Percentiles rank a stretch among this genome's conserved stretches.
Evolutionary conservation across 805 yeast species (phyloP).

Genomic region (Candida glaebosa): DNA sequence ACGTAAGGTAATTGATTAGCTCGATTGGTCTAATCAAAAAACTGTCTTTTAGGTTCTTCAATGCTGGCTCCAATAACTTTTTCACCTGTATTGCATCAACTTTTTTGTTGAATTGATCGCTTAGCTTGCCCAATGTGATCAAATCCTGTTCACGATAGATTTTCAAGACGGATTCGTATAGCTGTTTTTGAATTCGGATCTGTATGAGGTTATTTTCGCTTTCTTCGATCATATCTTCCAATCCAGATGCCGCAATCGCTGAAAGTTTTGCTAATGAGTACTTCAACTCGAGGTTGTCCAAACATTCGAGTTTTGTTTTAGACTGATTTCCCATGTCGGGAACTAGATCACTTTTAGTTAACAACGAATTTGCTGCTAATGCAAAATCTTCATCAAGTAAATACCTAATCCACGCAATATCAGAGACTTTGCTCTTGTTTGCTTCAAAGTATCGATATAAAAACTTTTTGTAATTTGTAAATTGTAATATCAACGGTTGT

Average conservation of each 20-base stretch:
- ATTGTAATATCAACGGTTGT: constrained; percentile 52
- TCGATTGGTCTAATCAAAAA: constrained; percentile 20
- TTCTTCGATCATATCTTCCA: constrained; percentile 29
- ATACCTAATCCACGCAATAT: constrained; percentile 71
- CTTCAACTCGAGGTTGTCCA: constrained; percentile 50
- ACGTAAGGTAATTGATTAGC: constrained; percentile 50
- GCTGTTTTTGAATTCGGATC: constrained; percentile 47
- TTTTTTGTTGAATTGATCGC: neutral
- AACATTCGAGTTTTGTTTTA: constrained; percentile 42
- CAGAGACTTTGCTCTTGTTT: constrained; percentile 38
- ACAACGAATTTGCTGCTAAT: constrained; percentile 48
- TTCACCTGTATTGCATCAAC: constrained; percentile 2
- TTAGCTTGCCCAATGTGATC: constrained; percentile 3
- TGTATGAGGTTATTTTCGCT: constrained; percentile 50
- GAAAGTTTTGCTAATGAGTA: constrained; percentile 72
- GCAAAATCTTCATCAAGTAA: constrained; percentile 48
- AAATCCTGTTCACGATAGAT: constrained; percentile 10
- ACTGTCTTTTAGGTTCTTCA: constrained; percentile 3
- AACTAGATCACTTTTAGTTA: constrained; percentile 8
- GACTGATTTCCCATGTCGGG: constrained; percentile 6
- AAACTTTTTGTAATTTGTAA: constrained; percentile 48
- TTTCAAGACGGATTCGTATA: constrained; percentile 18
- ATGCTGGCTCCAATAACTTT: constrained; percentile 1
- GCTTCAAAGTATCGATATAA: constrained; percentile 52
- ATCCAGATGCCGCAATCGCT: constrained; percentile 37